Conservation (phyloP, 768 basidiomycete species). For the Amanita rubescens region DNA sequence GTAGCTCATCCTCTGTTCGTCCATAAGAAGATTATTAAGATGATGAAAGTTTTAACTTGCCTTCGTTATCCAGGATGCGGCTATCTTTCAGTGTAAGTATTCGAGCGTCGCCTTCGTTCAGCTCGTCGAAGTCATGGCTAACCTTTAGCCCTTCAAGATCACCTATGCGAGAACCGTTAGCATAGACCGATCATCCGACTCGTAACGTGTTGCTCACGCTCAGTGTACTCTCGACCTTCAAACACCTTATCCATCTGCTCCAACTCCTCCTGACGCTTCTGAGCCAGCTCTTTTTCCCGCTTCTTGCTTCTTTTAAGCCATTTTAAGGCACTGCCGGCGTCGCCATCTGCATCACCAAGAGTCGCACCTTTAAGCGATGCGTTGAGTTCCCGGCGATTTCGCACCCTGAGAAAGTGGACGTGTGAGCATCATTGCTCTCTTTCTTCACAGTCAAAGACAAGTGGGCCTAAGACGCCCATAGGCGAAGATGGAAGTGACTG, state of each 20-base stretch:
- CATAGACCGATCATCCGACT: not conserved
- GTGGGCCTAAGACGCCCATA: constrained; percentile 32
- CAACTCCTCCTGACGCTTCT: constrained; percentile 73
- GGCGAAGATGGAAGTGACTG: constrained; percentile 43
- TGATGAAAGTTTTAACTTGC: constrained; percentile 29
- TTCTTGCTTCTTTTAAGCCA: constrained; percentile 94
- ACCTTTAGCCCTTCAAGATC: constrained; percentile 94
- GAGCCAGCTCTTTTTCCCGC: constrained; percentile 81
- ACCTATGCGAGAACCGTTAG: constrained; percentile 34
- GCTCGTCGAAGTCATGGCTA: constrained; percentile 85
- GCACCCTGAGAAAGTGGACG: constrained; percentile 60
- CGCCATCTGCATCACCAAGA: constrained; percentile 80
- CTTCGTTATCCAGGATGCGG: constrained; percentile 92
- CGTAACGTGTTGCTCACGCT: constrained; percentile 49
- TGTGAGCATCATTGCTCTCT: constrained; percentile 33
- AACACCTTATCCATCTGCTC: constrained; percentile 78
- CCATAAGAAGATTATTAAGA: constrained; percentile 2
- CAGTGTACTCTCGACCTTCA: constrained; percentile 72
- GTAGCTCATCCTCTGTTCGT: constrained; percentile 86
- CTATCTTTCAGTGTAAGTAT: constrained; percentile 97
- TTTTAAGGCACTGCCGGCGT: constrained; percentile 70
- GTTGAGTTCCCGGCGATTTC: constrained; percentile 90
- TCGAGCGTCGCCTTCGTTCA: constrained; percentile 90
- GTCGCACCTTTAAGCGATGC: constrained; percentile 88
- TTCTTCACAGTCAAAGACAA: constrained; percentile 15